Percentiles rank a stretch among this genome's conserved stretches.
phyloP scores from a whole-genome alignment of 1,139 yeast species.

The Saccharomyces hybrid region DNA sequence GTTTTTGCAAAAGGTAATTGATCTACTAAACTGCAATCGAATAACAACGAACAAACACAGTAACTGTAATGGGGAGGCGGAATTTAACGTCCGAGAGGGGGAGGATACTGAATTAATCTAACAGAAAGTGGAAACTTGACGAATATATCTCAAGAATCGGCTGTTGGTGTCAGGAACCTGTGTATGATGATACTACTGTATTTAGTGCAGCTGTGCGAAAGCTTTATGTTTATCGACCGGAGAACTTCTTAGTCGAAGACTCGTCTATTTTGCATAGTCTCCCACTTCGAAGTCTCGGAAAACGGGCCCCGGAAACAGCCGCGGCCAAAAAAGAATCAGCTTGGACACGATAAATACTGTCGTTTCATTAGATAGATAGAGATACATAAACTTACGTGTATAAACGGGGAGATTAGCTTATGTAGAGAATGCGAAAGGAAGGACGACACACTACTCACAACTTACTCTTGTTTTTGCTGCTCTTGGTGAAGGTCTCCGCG shows the following conservation, averaged over 20 bases:
- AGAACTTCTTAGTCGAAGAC: neutral
- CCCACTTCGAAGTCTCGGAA: conserved; percentile 1
- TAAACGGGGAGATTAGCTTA: neutral
- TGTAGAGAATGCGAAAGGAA: too few relatives aligned
- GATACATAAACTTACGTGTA: neutral
- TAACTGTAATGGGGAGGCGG: neutral
- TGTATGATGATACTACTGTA: neutral
- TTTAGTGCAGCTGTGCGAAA: neutral
- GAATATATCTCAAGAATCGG: neutral
- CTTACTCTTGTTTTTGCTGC: conserved; percentile 28
- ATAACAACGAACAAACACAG: neutral
- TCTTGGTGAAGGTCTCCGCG: conserved; percentile 36
- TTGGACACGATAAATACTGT: neutral
- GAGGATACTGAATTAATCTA: neutral
- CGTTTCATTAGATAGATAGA: neutral
- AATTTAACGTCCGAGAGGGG: neutral
- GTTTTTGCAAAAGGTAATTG: neutral
- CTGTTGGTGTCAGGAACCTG: neutral
- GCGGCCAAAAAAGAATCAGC: neutral
- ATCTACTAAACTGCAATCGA: neutral
- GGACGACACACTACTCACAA: conserved; percentile 13
- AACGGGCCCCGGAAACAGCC: neutral
- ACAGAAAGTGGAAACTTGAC: neutral
- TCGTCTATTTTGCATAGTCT: neutral
- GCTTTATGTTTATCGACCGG: neutral